Base-by-base conservation (phyloP, 225 moss, liverwort and hornwort genomes). In the Straminergon stramineum region DNA sequence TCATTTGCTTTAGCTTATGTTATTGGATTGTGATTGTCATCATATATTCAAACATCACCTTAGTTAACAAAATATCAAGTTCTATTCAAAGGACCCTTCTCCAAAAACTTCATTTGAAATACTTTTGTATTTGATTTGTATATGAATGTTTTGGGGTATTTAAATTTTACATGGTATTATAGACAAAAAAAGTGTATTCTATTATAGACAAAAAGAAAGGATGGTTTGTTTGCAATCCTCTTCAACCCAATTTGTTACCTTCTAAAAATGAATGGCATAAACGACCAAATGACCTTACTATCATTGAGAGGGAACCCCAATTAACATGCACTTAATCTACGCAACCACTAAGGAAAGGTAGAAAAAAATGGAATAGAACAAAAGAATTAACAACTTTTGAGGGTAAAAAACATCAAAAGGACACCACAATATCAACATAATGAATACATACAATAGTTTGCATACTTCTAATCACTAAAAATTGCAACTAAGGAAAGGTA, bases 1-100 rank as follows among this genome's bases (percentile, higher is more conserved):
- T 70, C 1, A 24, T 24, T 15, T 13, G 2, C 13, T 69, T n/a
- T 22, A n/a, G 22, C 2, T 23, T 14, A 41, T 71, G 1, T 24
- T 17, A 4, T 70, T 39, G 14, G 39, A 14, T 70, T 24, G 41
- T 41, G 5, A 26, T 39, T 39, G 35, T 35, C 35, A 70, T 70
- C 24, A 39, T 7, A 24, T 41, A 5, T 41, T 71, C 5, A 41
- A 41, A 26, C 15, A 71, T 41, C 71, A 26, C 8, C 5, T 71
- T 4, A 15, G 1, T 41, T 26, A 15, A 71, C 1, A 71, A 24
- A 15, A 71, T 41, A 26, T 41, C 3, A 1, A 7, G 5, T 41
- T 8, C 15, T 14, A 23, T 13, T 23, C 1, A 7, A 70, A 4
- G 23, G 13, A 7, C 2, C 0, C 2, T 71, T 3, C 4, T 2